Percentiles rank a stretch among this genome's conserved stretches.
Conservation (phyloP, 352 stramenopile species). For the Phytopythium sindhum region DNA sequence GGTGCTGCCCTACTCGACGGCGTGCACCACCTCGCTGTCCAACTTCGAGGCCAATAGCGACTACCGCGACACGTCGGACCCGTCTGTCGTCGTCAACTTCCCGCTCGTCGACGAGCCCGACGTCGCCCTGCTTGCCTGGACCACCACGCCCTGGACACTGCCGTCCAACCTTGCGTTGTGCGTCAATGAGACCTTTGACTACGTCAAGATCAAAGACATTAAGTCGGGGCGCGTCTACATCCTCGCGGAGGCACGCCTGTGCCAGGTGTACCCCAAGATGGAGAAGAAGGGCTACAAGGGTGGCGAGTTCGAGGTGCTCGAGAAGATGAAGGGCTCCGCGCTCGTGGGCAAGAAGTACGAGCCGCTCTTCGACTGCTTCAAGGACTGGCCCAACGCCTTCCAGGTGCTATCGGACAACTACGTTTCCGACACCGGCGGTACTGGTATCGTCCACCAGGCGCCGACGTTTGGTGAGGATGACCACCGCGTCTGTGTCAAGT, state of each 20-base stretch:
- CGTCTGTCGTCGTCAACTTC: slow-evolving; percentile 97
- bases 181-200: slow-evolving; percentile 96
- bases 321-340: slow-evolving; percentile 88
- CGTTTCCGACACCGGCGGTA: slow-evolving; percentile 96
- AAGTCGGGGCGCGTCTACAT: slow-evolving; percentile 92
- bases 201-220: slow-evolving; percentile 97
- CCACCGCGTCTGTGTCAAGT: slow-evolving; percentile 98
- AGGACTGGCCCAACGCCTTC: slow-evolving; percentile 90
- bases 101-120: slow-evolving; percentile 86
- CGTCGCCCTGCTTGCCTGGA: slow-evolving; percentile 96
- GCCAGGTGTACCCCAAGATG: slow-evolving; percentile 97
- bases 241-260: slow-evolving; percentile 90
- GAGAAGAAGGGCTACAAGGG: slow-evolving; percentile 96
- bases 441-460: slow-evolving; percentile 98
- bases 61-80: slow-evolving; percentile 99
- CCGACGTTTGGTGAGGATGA: slow-evolving; percentile 99
- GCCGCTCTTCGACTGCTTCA: slow-evolving; percentile 97
- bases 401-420: slow-evolving; percentile 97
- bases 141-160: slow-evolving; percentile 99
- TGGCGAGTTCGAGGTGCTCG: slow-evolving; percentile 90
- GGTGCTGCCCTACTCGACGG: slow-evolving; percentile 99
- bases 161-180: slow-evolving; percentile 98
- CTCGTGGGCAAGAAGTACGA: slow-evolving; percentile 96
- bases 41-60: slow-evolving; percentile 99
- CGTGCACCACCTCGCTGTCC: slow-evolving; percentile 96